Evolutionary conservation across 2,329 filamentous ascomycete species (phyloP).

Genomic region (Ophiostoma montium): DNA sequence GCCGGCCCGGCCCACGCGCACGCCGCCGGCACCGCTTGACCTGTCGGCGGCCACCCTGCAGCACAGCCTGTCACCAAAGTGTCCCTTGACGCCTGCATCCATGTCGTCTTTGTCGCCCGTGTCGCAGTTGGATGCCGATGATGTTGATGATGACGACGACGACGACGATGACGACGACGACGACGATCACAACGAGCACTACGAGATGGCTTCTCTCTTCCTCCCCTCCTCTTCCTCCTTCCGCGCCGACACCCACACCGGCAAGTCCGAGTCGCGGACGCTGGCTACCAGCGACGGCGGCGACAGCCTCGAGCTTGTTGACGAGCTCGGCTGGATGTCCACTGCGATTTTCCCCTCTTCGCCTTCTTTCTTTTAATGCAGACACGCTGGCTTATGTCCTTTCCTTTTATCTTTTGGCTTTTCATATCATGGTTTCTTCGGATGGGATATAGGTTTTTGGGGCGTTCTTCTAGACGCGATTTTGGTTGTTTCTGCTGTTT

Average conservation of each 20-base stretch:
- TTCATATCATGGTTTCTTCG: background rate
- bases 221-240: background rate
- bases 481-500: too few species aligned
- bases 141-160: background rate
- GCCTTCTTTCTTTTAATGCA: background rate
- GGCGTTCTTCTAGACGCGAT: too few species aligned
- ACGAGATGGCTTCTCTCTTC: background rate
- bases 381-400: background rate
- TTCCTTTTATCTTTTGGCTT: background rate
- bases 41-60: conserved; percentile 9
- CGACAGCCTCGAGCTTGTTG: conserved; percentile 21
- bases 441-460: too few species aligned
- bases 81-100: conserved; percentile 5
- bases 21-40: background rate
- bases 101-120: conserved; percentile 3
- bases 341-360: conserved; percentile 24
- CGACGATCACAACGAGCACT: conserved; percentile 2
- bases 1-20: conserved; percentile 5
- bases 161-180: background rate
- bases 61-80: conserved; percentile 10
- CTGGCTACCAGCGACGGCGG: conserved; percentile 17
- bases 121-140: conserved; percentile 1
- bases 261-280: conserved; percentile 6
- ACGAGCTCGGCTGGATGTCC: conserved; percentile 38
- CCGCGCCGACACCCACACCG: background rate